Evolutionary conservation across 352 stramenopile genomes (phyloP), one percentile per base, ranked within the genome.

Genomic region (Phytophthora colocasiae): DNA sequence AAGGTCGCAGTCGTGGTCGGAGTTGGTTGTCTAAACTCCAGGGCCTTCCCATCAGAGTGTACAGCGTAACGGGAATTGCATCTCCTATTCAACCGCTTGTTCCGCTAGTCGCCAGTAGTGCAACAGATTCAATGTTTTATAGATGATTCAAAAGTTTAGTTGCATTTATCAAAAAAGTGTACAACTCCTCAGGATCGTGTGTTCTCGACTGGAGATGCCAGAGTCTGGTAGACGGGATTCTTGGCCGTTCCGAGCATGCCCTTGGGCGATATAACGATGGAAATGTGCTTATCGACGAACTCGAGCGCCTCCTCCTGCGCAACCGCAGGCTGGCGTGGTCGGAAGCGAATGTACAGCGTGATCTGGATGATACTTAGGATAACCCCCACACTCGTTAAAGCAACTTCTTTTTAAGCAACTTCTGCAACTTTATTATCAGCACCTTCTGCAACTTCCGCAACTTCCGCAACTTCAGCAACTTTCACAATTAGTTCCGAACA

Each of bases 301-400:
- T 65, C 51, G 10, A 65, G 29, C 10, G 22, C 49, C 19, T 71
- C 67, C 27, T 67, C 66, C 19, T 63, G 34, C 3, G 45, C n/a
- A 11, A 66, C 55, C 2, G 19, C 32, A 34, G 38, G 46, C 14
- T 52, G 34, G 9, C 34, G 39, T 55, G 52, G 59, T 63, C 54
- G 61, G 45, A 56, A 71, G n/a, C 50, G 62, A 11, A 61, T 46
- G 44, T 70, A 77, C 17, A 77, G 38, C 7, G 54, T 19, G 58
- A 77, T 67, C 53, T 77, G 69, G 14, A 67, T 60, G 43, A 64
- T 57, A 32, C 69, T 73, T 11, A 77, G 49, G 36, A 67, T 0
- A 24, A n/a, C n/a, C n/a, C n/a, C n/a, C n/a, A n/a, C n/a, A n/a
- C n/a, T n/a, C n/a, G n/a, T n/a, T n/a, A n/a, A n/a, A n/a, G n/a